Evolutionary conservation across 495 filamentous ascomycete species (phyloP).

Genomic region (Xanthoparmelia taractica): DNA sequence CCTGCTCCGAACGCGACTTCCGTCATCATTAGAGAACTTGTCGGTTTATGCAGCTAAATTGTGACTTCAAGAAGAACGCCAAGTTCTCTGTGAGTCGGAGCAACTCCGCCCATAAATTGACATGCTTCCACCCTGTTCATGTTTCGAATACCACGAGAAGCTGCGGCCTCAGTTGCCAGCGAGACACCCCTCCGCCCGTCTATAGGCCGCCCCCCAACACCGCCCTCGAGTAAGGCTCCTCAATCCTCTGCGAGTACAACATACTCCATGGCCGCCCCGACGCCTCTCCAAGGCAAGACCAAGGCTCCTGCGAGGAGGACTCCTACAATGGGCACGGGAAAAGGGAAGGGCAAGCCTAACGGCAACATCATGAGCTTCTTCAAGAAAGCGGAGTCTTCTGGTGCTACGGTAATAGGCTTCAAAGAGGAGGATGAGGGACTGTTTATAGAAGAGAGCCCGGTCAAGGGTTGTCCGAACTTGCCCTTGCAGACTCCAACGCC

Average conservation of each 20-base stretch:
- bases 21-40: not conserved
- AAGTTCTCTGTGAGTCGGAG: not conserved
- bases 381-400: conserved; percentile 54
- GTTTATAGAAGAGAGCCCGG: conserved; percentile 40
- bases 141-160: conserved; percentile 28
- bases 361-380: conserved; percentile 75
- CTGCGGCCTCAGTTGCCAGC: conserved; percentile 1
- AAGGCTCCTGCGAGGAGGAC: conserved; percentile 30
- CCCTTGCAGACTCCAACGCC: conserved; percentile 25
- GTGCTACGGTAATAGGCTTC: conserved; percentile 10
- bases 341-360: conserved; percentile 45
- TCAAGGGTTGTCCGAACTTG: conserved; percentile 15
- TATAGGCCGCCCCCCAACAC: conserved; percentile 27
- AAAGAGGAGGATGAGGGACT: conserved; percentile 32
- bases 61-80: not conserved
- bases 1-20: conserved; percentile 10
- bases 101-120: not conserved
- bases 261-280: conserved; percentile 71
- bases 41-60: not conserved
- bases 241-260: conserved; percentile 29
- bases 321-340: conserved; percentile 21
- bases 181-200: conserved; percentile 15
- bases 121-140: conserved; percentile 1
- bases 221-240: conserved; percentile 26
- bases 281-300: conserved; percentile 73